Evolutionary conservation across 2,329 filamentous ascomycete genomes (phyloP).

Genomic region (Aaosphaeria arxii): DNA sequence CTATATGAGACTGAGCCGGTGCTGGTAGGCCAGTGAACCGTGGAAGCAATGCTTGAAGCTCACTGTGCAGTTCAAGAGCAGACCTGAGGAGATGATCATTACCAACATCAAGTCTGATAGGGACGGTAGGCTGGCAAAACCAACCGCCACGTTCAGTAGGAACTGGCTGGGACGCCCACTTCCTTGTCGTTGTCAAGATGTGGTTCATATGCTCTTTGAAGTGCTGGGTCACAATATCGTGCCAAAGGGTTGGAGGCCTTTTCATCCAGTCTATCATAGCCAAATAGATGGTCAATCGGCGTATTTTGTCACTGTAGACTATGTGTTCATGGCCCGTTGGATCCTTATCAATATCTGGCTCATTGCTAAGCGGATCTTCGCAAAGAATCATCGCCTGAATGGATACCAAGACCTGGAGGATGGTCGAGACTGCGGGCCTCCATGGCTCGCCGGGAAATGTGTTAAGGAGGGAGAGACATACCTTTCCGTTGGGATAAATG

Average conservation of each 20-base stretch:
- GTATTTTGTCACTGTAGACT: no score
- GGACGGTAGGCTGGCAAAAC: no score
- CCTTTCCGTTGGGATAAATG: slow-evolving; percentile 49
- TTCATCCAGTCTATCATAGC: slow-evolving; percentile 35
- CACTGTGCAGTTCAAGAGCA: no score
- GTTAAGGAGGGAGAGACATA: slow-evolving; percentile 51
- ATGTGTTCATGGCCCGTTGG: no score
- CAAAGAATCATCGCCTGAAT: slow-evolving; percentile 59
- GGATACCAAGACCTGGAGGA: slow-evolving; percentile 7
- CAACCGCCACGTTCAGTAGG: no score
- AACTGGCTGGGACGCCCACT: slow-evolving; percentile 9
- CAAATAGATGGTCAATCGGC: slow-evolving; percentile 19
- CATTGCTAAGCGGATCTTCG: slow-evolving; percentile 18
- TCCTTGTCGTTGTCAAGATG: slow-evolving; percentile 18
- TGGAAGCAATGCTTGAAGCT: no score
- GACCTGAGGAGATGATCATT: no score
- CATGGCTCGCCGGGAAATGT: slow-evolving; percentile 50
- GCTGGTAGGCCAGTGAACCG: no score
- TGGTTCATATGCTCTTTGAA: slow-evolving; percentile 20
- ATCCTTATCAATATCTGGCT: not conserved
- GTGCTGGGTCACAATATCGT: slow-evolving; percentile 21
- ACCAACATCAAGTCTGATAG: no score
- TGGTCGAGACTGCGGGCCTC: slow-evolving; percentile 44
- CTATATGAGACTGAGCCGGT: no score
- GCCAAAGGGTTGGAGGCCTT: slow-evolving; percentile 14